Conservation (phyloP, 345 rosid genomes). For the Aquilaria sinensis region DNA sequence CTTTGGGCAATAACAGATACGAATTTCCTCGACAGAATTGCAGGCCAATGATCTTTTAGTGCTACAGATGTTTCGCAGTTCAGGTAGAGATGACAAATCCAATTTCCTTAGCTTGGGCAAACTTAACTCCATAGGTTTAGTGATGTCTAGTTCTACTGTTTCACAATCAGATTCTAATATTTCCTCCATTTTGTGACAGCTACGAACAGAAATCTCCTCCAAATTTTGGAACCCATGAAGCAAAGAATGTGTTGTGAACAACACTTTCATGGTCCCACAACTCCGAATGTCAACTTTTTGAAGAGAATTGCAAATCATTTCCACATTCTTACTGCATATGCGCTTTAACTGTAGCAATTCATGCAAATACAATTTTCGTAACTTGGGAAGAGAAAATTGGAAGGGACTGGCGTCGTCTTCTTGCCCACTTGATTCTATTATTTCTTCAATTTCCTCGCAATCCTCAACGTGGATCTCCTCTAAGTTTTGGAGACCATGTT, state of each 20-base stretch:
- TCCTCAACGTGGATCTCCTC: background rate
- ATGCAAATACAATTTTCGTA: background rate
- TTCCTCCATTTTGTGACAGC: background rate
- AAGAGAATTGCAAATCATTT: slow-evolving; percentile 8
- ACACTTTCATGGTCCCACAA: too few relatives aligned
- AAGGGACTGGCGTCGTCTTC: background rate
- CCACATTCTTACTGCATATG: slow-evolving; percentile 6
- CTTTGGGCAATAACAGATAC: background rate
- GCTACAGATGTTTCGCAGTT: background rate
- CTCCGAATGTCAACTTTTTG: too few relatives aligned
- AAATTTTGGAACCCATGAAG: background rate
- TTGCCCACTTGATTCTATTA: slow-evolving; percentile 12
- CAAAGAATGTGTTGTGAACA: background rate
- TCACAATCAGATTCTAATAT: background rate
- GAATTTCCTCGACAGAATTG: background rate
- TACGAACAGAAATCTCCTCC: background rate
- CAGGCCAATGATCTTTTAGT: background rate
- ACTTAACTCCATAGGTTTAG: background rate
- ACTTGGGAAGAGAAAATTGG: slow-evolving; percentile 6
- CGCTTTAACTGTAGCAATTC: slow-evolving; percentile 6
- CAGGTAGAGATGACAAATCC: background rate
- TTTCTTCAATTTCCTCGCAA: slow-evolving; percentile 17
- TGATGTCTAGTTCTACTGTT: background rate
- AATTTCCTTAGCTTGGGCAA: background rate
- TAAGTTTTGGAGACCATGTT: slow-evolving; percentile 15